Base-by-base conservation (phyloP, 2,329 filamentous ascomycete genomes). In the Scorias spongiosa region DNA sequence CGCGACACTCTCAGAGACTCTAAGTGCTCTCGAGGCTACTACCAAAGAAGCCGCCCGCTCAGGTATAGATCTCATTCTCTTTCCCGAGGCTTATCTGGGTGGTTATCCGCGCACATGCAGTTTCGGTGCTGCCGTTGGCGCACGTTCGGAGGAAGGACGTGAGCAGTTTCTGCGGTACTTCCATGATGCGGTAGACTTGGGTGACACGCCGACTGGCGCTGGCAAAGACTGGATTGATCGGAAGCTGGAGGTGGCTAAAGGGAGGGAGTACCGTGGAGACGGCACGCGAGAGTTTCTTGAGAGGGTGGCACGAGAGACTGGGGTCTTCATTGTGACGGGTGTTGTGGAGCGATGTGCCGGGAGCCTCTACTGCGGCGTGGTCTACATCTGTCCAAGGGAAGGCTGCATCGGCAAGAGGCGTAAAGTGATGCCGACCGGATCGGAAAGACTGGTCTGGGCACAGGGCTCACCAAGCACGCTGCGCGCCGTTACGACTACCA, bases 361-460 rank as follows among this genome's bases (percentile, higher is more conserved):
- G 0, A 89, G 81, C 48, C 59, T 95, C 42, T 95, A 93, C 59
- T 95, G 88, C 61, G 70, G 77, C 2, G 84, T 75, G 1, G 72
- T 94, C 4, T 94, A 91, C 57, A 80, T 94, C 0, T 86, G 84
- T 59, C 87, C 88, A 0, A 67, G 63, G 37, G 58, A 72, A 40
- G 88, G 88, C 5, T 59, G 82, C 7, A 59, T 94, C 15, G 88
- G 86, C 15, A 95, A 95, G 70, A 74, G 88, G 50, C 72, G 88
- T 56, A 95, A 95, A 64, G 84, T 95, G 17, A 89, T 93, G 78
- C 89, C 88, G 68, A 94, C 88, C 0, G 87, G 78, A 1, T 75
- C 75, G 0, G 88, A 95, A 57, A 76, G 88, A 34, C 68, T 94
- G 42, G 76, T 94, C 46, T 95, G 88, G 88, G 86, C 84, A 0